phyloP scores from a whole-genome alignment of 257 asterid genomes.

The Penstemon barbatus region DNA sequence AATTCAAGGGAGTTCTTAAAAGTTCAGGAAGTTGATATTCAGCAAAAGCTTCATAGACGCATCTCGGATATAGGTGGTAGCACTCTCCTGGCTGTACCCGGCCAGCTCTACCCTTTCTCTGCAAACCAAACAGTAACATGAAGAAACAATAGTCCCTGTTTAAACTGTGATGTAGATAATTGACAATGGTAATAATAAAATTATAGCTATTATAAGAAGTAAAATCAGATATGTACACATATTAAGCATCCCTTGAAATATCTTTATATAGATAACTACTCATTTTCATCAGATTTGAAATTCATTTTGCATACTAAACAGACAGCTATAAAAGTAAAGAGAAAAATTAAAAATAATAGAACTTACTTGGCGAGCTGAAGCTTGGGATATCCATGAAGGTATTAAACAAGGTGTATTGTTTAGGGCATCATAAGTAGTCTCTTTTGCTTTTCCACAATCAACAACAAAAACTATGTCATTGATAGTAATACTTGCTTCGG shows the following conservation, averaged over 20 bases:
- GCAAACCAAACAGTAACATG: constrained; percentile 39
- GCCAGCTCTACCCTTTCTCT: constrained; percentile 99
- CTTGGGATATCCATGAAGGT: constrained; percentile 99
- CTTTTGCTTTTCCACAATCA: constrained; percentile 99
- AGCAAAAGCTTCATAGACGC: constrained; percentile 94
- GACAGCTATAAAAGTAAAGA: constrained; percentile 19
- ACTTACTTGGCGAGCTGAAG: constrained; percentile 98
- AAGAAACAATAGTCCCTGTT: constrained; percentile 19
- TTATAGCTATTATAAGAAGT: constrained; percentile 3
- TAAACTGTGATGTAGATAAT: constrained; percentile 8
- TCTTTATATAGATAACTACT: neutral
- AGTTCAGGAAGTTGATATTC: constrained; percentile 98
- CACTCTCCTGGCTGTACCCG: constrained; percentile 98
- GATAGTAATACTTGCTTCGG: constrained; percentile 99
- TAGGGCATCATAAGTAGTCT: constrained; percentile 93
- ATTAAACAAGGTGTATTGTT: constrained; percentile 90
- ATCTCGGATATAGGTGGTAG: constrained; percentile 88
- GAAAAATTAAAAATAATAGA: constrained; percentile 9
- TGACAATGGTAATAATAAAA: constrained; percentile 4
- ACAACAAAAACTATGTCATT: constrained; percentile 93
- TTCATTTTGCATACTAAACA: constrained; percentile 12
- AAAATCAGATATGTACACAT: constrained; percentile 12
- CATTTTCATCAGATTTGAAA: constrained; percentile 19
- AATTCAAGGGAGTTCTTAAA: constrained; percentile 89
- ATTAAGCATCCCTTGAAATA: constrained; percentile 8